A percentile compares a stretch with the other conserved stretches of the same genome.
Evolutionary conservation across 805 yeast genomes (phyloP).

Genomic region (Saccharomycopsis selenospora): DNA sequence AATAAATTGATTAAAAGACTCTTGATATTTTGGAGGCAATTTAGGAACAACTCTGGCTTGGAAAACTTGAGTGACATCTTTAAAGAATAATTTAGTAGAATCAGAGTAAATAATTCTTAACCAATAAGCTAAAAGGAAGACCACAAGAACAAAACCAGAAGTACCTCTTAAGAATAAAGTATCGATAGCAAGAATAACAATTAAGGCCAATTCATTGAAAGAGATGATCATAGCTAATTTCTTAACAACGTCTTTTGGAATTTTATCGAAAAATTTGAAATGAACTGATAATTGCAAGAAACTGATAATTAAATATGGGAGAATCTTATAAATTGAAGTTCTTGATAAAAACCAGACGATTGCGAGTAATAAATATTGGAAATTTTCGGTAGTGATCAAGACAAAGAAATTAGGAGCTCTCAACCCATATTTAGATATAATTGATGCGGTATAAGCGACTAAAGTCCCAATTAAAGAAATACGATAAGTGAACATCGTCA

Average conservation of each 20-base stretch:
- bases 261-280: conserved; percentile 32
- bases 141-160: conserved; percentile 59
- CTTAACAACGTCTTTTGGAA: conserved; percentile 34
- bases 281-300: conserved; percentile 44
- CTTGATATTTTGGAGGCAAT: conserved; percentile 14
- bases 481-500: conserved; percentile 48
- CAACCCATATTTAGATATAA: conserved; percentile 52
- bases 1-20: conserved; percentile 9
- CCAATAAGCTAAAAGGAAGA: conserved; percentile 60
- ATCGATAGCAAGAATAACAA: conserved; percentile 47
- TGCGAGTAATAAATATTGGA: conserved; percentile 57
- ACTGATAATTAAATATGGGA: conserved; percentile 54
- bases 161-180: conserved; percentile 58
- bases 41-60: conserved; percentile 16
- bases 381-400: conserved; percentile 65
- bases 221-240: conserved; percentile 44
- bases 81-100: conserved; percentile 17
- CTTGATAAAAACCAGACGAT: conserved; percentile 57
- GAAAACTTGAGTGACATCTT: conserved; percentile 14
- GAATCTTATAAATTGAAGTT: conserved; percentile 54
- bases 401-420: conserved; percentile 55
- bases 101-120: conserved; percentile 50
- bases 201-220: conserved; percentile 51
- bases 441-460: conserved; percentile 44
- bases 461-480: conserved; percentile 50